phyloP scores from a whole-genome alignment of 768 basidiomycete genomes.

The Naganishia onofrii region DNA sequence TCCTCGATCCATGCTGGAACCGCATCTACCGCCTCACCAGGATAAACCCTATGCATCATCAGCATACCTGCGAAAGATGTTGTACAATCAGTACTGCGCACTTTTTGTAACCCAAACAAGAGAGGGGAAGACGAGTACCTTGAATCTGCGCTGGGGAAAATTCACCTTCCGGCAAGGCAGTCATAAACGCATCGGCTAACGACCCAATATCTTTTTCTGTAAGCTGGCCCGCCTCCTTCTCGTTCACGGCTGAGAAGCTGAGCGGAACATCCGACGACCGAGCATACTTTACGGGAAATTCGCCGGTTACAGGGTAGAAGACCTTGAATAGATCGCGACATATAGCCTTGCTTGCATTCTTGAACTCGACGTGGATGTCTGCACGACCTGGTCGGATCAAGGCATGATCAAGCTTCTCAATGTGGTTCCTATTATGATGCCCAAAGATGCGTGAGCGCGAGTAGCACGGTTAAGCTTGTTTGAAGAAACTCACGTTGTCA shows the following conservation, averaged over 20 bases:
- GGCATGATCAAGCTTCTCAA: slow-evolving; percentile 79
- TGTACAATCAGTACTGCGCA: neutral
- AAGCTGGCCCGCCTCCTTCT: neutral
- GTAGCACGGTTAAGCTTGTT: no score
- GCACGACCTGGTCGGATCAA: slow-evolving; percentile 90
- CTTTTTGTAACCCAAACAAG: neutral
- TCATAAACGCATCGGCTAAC: slow-evolving; percentile 62
- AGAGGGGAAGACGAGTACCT: slow-evolving; percentile 71
- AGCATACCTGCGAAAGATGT: slow-evolving; percentile 13
- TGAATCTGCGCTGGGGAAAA: slow-evolving; percentile 85
- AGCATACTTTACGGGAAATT: slow-evolving; percentile 1
- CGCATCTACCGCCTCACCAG: slow-evolving; percentile 19
- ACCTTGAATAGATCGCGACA: slow-evolving; percentile 69
- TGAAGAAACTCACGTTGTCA: slow-evolving; percentile 27
- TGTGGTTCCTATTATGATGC: slow-evolving; percentile 60
- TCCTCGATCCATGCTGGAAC: slow-evolving; percentile 10
- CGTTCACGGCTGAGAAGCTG: neutral
- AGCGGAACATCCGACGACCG: neutral
- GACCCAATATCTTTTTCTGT: slow-evolving; percentile 30
- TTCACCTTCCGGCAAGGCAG: slow-evolving; percentile 70
- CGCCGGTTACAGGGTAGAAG: slow-evolving; percentile 61
- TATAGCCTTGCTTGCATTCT: slow-evolving; percentile 75
- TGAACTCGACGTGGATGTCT: slow-evolving; percentile 72
- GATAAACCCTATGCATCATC: slow-evolving; percentile 28
- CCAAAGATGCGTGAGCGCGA: neutral